Percentiles rank a stretch among this genome's conserved stretches.
Evolutionary conservation across 2,329 filamentous ascomycete species (phyloP).

Genomic region (Cercospora sp.): DNA sequence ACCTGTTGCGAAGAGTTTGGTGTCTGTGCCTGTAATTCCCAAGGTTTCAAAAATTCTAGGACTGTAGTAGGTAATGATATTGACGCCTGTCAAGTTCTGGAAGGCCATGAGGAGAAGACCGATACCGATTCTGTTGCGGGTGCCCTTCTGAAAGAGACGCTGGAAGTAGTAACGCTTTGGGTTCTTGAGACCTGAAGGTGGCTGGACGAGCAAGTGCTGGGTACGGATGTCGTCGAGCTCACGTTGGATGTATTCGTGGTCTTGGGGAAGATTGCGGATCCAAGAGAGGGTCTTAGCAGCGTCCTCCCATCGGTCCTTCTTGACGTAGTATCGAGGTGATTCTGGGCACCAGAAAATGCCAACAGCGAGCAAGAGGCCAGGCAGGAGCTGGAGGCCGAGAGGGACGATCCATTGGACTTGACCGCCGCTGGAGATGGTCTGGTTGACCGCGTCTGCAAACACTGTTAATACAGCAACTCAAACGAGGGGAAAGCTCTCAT

Average conservation of each 20-base stretch:
- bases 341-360: constrained; percentile 43
- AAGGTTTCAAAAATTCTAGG: constrained; percentile 43
- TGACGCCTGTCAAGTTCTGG: constrained; percentile 41
- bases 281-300: constrained; percentile 45
- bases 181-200: constrained; percentile 20
- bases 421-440: constrained; percentile 47
- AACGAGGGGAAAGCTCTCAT: too few species aligned
- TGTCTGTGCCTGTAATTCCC: constrained; percentile 47
- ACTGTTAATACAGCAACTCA: too few species aligned
- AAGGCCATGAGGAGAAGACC: constrained; percentile 43
- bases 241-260: constrained; percentile 49
- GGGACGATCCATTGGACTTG: constrained; percentile 64
- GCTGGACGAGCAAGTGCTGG: constrained; percentile 54
- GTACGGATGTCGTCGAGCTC: constrained; percentile 52
- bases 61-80: constrained; percentile 41
- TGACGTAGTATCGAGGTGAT: constrained; percentile 34
- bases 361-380: constrained; percentile 41
- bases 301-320: constrained; percentile 37
- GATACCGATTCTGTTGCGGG: constrained; percentile 43
- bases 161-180: constrained; percentile 42
- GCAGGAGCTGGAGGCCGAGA: constrained; percentile 51
- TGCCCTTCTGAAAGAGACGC: constrained; percentile 43
- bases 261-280: constrained; percentile 48
- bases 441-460: constrained; percentile 37
- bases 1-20: constrained; percentile 51